Conservation (phyloP, 345 rosid species). For the Euphorbia tirucalli region DNA sequence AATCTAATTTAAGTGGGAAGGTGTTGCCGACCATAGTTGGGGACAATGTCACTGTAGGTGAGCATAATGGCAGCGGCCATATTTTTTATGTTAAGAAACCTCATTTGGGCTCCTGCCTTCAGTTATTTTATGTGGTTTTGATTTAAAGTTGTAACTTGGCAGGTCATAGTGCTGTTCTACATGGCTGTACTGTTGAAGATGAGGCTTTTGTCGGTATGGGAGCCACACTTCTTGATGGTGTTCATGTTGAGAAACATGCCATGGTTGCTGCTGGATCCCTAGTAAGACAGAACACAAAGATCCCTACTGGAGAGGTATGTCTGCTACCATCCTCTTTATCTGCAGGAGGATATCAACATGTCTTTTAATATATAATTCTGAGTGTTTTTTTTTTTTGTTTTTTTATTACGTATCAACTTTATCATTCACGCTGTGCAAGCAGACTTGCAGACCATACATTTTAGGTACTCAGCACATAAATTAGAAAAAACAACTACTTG, state of each 20-base stretch:
- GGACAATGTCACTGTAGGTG: conserved; percentile 91
- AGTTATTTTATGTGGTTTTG: not conserved
- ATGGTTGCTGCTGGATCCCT: conserved; percentile 99
- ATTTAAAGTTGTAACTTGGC: conserved; percentile 30
- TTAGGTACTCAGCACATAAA: not conserved
- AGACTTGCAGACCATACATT: not conserved
- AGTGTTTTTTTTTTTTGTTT: not conserved
- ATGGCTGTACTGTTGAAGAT: conserved; percentile 94
- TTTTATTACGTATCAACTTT: too few relatives aligned
- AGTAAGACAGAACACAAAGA: conserved; percentile 79
- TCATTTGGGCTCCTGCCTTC: too few relatives aligned
- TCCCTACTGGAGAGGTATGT: conserved; percentile 81
- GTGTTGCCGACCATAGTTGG: conserved; percentile 78
- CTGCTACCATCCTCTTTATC: not conserved
- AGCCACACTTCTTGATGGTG: conserved; percentile 91
- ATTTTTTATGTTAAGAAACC: not conserved
- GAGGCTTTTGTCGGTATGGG: conserved; percentile 90
- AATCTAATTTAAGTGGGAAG: conserved; percentile 88
- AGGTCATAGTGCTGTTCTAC: conserved; percentile 96
- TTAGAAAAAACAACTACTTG: not conserved
- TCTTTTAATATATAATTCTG: not conserved
- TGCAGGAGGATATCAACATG: not conserved
- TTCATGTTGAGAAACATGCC: conserved; percentile 73
- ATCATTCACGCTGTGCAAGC: not conserved
- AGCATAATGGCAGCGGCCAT: conserved; percentile 18